These are phyloP conservation scores for Colletotrichum melonis DNA, from an alignment of 2,329 filamentous ascomycete species.

Conservation along the genomic window DNA sequence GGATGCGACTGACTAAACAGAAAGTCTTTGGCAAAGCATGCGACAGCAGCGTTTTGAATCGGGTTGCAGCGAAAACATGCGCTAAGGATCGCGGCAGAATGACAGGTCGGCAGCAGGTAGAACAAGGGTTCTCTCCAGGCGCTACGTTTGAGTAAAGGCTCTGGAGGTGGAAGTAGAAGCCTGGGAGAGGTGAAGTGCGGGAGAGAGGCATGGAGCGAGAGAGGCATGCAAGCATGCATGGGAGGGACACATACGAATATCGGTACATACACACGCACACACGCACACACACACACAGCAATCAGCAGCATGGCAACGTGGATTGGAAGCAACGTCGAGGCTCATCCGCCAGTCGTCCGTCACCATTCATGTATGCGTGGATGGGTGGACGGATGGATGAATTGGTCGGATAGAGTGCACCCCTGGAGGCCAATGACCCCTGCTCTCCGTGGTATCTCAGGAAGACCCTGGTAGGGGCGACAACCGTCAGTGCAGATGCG, in stretches of 20 bases:
- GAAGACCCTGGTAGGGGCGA: slow-evolving; percentile 20
- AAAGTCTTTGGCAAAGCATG: slow-evolving; percentile 1
- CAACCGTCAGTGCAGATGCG: slow-evolving; percentile 13
- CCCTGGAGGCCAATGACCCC: slow-evolving; percentile 14
- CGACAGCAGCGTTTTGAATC: slow-evolving; percentile 26
- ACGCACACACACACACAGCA: background rate
- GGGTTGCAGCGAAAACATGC: slow-evolving; percentile 6
- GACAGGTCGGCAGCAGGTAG: slow-evolving; percentile 24
- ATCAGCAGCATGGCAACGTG: slow-evolving; percentile 24
- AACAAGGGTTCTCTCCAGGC: slow-evolving; percentile 11
- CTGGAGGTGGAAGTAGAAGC: slow-evolving; percentile 16
- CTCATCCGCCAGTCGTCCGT: background rate
- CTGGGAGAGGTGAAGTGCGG: background rate
- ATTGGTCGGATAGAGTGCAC: slow-evolving; percentile 13
- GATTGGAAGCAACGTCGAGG: background rate
- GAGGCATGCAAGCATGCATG: background rate
- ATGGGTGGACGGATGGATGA: slow-evolving; percentile 7
- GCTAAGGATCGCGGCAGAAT: slow-evolving; percentile 29
- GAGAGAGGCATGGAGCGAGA: slow-evolving; percentile 5
- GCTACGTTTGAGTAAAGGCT: slow-evolving; percentile 17
- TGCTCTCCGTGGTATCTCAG: slow-evolving; percentile 17
- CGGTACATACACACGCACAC: no score
- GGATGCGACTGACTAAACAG: slow-evolving; percentile 14
- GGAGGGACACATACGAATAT: background rate
- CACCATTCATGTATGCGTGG: background rate